A percentile compares a stretch with the other conserved stretches of the same genome.
phyloP scores from a whole-genome alignment of 129 eudicot genomes.

The Artemisia argyi region DNA sequence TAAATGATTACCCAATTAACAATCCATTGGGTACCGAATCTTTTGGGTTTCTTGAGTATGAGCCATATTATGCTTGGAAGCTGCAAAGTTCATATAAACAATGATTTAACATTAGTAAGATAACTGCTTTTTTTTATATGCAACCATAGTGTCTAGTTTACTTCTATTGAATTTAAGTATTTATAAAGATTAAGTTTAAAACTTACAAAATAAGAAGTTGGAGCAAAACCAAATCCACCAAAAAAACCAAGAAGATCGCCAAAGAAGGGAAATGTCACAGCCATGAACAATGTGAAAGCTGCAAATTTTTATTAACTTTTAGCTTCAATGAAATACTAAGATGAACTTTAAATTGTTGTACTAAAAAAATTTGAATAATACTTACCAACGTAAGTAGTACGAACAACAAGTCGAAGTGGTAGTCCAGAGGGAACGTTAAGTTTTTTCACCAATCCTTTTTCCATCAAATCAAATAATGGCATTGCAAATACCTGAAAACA shows the following conservation, averaged over 20 bases:
- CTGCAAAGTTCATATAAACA: slow-evolving; percentile 38
- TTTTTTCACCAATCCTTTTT: no score
- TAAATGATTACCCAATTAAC: slow-evolving; percentile 72
- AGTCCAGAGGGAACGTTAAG: no score
- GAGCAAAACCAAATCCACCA: slow-evolving; percentile 97
- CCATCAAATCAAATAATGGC: no score
- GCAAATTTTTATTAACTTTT: slow-evolving; percentile 18
- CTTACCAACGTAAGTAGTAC: background rate
- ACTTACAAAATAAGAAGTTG: slow-evolving; percentile 92
- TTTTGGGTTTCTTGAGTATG: slow-evolving; percentile 72
- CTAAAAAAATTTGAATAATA: background rate
- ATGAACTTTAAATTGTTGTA: background rate
- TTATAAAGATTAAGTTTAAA: background rate
- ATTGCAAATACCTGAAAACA: no score
- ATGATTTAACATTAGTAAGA: background rate
- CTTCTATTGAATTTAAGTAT: no score
- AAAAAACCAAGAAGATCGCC: slow-evolving; percentile 98
- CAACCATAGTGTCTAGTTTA: no score
- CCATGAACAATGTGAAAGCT: slow-evolving; percentile 84
- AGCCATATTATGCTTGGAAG: slow-evolving; percentile 93
- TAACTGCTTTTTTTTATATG: background rate
- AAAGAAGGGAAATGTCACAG: slow-evolving; percentile 90
- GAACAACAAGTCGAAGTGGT: no score
- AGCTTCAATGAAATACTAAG: background rate
- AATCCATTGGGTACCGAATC: slow-evolving; percentile 67